Evolutionary conservation across 2,329 filamentous ascomycete species (phyloP).

Genomic region (Fusarium equiseti): DNA sequence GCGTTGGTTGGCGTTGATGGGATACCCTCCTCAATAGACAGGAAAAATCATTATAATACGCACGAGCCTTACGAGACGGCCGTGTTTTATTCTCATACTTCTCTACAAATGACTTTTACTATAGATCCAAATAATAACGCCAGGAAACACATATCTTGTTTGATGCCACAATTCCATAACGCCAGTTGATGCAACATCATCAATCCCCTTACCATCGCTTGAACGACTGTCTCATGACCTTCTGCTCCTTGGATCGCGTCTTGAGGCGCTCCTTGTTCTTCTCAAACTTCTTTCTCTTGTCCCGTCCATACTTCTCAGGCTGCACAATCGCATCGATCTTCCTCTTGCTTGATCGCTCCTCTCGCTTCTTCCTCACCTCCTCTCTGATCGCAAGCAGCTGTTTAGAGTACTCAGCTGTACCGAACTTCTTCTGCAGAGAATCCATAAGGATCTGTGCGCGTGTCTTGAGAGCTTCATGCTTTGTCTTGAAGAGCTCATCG

Average conservation of each 20-base stretch:
- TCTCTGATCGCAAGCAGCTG: constrained; percentile 79
- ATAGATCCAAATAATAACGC: constrained; percentile 34
- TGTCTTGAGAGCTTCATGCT: constrained; percentile 77
- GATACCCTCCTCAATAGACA: constrained; percentile 38
- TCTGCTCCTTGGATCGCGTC: constrained; percentile 79
- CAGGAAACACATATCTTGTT: constrained; percentile 28
- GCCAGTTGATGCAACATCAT: constrained; percentile 44
- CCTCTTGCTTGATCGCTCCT: constrained; percentile 83
- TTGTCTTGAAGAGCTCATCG: constrained; percentile 75
- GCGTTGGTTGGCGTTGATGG: constrained; percentile 41
- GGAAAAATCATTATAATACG: constrained; percentile 11
- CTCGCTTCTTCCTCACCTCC: constrained; percentile 76
- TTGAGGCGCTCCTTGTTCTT: constrained; percentile 87
- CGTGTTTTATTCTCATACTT: constrained; percentile 14
- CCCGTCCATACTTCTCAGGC: constrained; percentile 81
- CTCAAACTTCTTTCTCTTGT: constrained; percentile 87
- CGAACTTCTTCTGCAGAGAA: constrained; percentile 85
- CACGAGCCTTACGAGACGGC: constrained; percentile 1
- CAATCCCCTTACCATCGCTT: constrained; percentile 58
- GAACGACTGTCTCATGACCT: constrained; percentile 78
- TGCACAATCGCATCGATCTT: constrained; percentile 87
- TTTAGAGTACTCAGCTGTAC: constrained; percentile 81
- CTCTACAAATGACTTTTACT: constrained; percentile 27
- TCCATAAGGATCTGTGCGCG: constrained; percentile 84
- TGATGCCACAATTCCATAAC: constrained; percentile 41